Conservation (phyloP, 441 rosid genomes). For the Viola pubescens region DNA sequence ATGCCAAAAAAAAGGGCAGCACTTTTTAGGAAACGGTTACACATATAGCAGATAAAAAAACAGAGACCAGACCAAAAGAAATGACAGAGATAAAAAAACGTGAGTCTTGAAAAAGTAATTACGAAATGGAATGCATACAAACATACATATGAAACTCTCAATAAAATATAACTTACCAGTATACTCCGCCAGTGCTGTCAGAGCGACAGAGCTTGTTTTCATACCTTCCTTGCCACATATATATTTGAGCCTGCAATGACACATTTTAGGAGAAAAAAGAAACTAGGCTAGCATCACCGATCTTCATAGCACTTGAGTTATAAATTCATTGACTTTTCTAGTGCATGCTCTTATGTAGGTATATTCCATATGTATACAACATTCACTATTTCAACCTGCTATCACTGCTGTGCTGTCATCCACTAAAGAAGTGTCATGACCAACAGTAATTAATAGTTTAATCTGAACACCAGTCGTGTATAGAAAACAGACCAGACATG, state of each 20-base stretch:
- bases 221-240: slow-evolving; percentile 83
- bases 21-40: background rate
- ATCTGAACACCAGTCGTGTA: no score
- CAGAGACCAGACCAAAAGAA: slow-evolving; percentile 3
- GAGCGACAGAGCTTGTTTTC: slow-evolving; percentile 80
- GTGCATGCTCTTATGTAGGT: no score
- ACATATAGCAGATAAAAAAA: slow-evolving; percentile 7
- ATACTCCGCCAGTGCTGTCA: slow-evolving; percentile 77
- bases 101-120: no score
- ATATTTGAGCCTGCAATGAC: slow-evolving; percentile 63
- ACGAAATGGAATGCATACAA: background rate
- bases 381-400: no score
- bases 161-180: slow-evolving; percentile 52
- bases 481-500: no score
- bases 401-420: no score
- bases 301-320: no score
- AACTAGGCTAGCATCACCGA: no score
- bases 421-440: no score
- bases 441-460: no score
- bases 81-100: background rate
- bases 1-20: background rate
- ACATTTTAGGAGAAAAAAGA: background rate
- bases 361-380: no score
- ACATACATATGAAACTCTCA: background rate
- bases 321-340: no score